These are phyloP conservation scores for Calonectria ilicicola DNA, from an alignment of 2,329 filamentous ascomycete species.

Conservation along the genomic window DNA sequence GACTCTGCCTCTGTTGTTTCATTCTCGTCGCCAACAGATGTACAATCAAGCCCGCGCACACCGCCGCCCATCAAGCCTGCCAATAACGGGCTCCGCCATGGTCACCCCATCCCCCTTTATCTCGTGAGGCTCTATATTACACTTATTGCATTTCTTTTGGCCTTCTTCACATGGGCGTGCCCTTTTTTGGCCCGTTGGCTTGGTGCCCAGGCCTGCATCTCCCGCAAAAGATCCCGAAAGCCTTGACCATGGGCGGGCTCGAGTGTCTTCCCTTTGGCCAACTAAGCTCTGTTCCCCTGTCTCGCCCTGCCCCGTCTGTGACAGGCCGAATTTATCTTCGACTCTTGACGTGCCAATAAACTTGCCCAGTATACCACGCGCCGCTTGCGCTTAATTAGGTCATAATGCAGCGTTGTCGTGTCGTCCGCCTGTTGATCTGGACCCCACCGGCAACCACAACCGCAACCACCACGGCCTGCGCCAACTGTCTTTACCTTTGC, in stretches of 20 bases:
- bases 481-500: background rate
- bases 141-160: too few relatives aligned
- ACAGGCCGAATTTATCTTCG: conserved; percentile 4
- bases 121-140: background rate
- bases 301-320: background rate
- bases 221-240: conserved; percentile 28
- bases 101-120: background rate
- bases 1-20: conserved; percentile 15
- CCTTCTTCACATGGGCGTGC: background rate
- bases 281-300: conserved; percentile 2
- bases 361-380: background rate
- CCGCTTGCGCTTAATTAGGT: conserved; percentile 23
- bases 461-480: background rate
- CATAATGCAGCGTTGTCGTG: conserved; percentile 4
- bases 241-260: conserved; percentile 33
- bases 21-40: conserved; percentile 9
- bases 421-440: background rate
- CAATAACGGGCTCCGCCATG: background rate
- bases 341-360: background rate
- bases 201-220: background rate
- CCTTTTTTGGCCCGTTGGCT: background rate
- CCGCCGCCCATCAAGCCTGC: background rate
- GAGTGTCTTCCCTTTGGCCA: conserved; percentile 12
- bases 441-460: background rate
- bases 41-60: background rate